phyloP scores from a whole-genome alignment of 2,329 filamentous ascomycete genomes.

The Sporothrix luriei region DNA sequence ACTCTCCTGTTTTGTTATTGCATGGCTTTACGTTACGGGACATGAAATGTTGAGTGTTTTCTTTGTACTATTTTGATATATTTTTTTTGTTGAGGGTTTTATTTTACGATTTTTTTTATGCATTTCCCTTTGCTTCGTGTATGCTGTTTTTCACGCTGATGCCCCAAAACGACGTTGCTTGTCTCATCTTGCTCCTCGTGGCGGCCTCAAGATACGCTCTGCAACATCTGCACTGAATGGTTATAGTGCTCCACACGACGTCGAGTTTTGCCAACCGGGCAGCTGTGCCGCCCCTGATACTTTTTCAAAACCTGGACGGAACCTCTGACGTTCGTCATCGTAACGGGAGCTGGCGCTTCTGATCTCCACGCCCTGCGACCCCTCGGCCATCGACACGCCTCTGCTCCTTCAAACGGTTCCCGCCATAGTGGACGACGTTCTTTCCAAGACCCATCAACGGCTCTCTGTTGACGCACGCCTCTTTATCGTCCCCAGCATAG shows the following conservation, averaged over 20 bases:
- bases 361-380: neutral
- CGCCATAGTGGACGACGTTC: neutral
- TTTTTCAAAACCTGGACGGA: conserved; percentile 13
- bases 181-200: neutral
- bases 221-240: too few relatives aligned
- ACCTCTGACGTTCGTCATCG: neutral
- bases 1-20: neutral
- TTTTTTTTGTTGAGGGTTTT: neutral
- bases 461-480: neutral
- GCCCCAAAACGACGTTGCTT: neutral
- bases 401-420: neutral
- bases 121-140: neutral
- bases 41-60: neutral
- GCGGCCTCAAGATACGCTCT: too few relatives aligned
- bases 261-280: neutral
- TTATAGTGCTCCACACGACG: neutral
- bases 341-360: neutral
- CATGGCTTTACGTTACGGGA: conserved; percentile 5
- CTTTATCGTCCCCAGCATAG: neutral
- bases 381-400: neutral
- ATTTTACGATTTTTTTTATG: neutral
- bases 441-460: neutral
- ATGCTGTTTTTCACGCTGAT: neutral
- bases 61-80: neutral
- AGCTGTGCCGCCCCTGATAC: neutral